Evolutionary conservation across 148 eudicot species (phyloP).

Genomic region (Heliamphora exappendiculata): DNA sequence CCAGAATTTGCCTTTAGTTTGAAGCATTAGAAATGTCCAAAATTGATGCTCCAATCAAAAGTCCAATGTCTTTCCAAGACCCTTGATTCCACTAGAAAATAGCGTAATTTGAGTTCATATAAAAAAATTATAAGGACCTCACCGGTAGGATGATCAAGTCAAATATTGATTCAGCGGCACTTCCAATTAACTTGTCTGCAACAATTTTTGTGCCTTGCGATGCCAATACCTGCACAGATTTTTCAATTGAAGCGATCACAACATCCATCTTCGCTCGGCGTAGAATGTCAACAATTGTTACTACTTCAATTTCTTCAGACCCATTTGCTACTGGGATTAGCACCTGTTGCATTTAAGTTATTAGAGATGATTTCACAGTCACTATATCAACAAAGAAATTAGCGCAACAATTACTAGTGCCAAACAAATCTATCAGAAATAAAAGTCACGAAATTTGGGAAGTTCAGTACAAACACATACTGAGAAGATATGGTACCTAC

Average conservation of each 20-base stretch:
- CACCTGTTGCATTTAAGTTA: constrained; percentile 38
- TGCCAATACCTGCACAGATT: constrained; percentile 48
- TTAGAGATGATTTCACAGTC: background rate
- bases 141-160: constrained; percentile 89
- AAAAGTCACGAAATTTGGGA: background rate
- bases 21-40: background rate
- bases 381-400: background rate
- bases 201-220: constrained; percentile 67
- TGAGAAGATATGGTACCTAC: background rate
- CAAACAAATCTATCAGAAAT: background rate
- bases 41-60: background rate
- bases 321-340: constrained; percentile 89
- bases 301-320: constrained; percentile 70
- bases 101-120: background rate
- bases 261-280: constrained; percentile 77
- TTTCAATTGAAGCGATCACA: constrained; percentile 76
- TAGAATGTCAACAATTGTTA: constrained; percentile 60
- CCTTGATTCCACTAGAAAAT: background rate
- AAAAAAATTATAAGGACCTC: no score
- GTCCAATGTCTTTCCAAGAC: background rate
- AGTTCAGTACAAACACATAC: background rate
- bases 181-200: constrained; percentile 56
- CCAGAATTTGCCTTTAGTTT: background rate
- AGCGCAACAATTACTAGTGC: background rate
- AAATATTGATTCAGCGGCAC: constrained; percentile 54